phyloP scores from a whole-genome alignment of 2,329 filamentous ascomycete species.

The Pestalotiopsis sp. region DNA sequence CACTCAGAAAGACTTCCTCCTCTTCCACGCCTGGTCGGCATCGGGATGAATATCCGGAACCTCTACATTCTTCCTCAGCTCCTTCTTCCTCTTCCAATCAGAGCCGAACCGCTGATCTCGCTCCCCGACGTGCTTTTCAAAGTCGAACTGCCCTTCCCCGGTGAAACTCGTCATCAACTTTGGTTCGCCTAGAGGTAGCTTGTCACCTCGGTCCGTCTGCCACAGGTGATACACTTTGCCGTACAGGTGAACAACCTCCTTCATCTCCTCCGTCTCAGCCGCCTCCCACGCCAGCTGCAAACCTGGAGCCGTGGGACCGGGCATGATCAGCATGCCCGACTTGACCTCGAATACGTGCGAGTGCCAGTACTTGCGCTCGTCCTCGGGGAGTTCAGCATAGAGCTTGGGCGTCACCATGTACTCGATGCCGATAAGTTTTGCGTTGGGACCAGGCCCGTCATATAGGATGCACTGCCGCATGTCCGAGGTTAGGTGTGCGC shows the following conservation, averaged over 20 bases:
- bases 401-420: slow-evolving; percentile 80
- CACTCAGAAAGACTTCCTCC: slow-evolving; percentile 11
- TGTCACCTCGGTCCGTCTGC: slow-evolving; percentile 78
- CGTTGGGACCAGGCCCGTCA: slow-evolving; percentile 67
- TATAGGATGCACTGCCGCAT: slow-evolving; percentile 86
- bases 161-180: slow-evolving; percentile 59
- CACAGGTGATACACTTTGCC: slow-evolving; percentile 87
- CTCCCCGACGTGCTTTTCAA: slow-evolving; percentile 43
- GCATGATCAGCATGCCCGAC: slow-evolving; percentile 80
- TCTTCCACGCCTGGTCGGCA: slow-evolving; percentile 28
- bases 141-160: slow-evolving; percentile 49
- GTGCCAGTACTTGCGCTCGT: slow-evolving; percentile 81
- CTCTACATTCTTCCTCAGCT: slow-evolving; percentile 44
- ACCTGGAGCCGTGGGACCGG: slow-evolving; percentile 53
- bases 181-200: slow-evolving; percentile 53
- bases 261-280: slow-evolving; percentile 81
- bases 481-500: slow-evolving; percentile 75
- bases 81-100: slow-evolving; percentile 47
- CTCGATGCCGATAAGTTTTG: slow-evolving; percentile 80
- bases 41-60: slow-evolving; percentile 42
- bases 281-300: slow-evolving; percentile 70
- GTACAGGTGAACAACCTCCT: slow-evolving; percentile 72
- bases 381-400: slow-evolving; percentile 64
- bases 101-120: slow-evolving; percentile 49
- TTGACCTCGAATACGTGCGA: slow-evolving; percentile 76